Evolutionary conservation across 169 alveolate species (phyloP), one percentile per base, ranked within the genome.

Genomic region (Cryptosporidium ubiquitum): DNA sequence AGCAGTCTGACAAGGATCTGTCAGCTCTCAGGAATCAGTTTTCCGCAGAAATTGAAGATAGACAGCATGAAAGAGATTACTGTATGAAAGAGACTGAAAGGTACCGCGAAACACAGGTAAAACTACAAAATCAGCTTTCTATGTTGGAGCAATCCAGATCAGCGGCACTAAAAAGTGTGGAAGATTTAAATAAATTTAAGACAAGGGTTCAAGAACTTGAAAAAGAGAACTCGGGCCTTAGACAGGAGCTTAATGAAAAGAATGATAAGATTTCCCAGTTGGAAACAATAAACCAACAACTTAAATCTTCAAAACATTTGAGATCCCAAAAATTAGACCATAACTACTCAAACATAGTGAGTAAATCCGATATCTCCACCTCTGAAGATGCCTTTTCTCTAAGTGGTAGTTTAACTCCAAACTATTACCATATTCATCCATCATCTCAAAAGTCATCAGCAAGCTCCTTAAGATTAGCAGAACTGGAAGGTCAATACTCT

Each of bases 41-140:
- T 64, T 79, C 89, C 7, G 89, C 89, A 16, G 89, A 79, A 29
- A 58, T 79, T 44, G 89, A 79, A 37, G 89, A 79, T 61, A 79
- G 89, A 29, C 89, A 79, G 6, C 89, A 79, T 33, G 89, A 79
- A 42, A 79, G 89, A 61, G 89, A 58, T 26, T 79, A 79, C 37
- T 79, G 74, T 47, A 79, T 79, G 74, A 79, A 79, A 26, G 89
- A 79, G 37, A 79, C 75, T 2, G 89, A 79, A 64, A 79, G 89
- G 68, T 60, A 79, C 33, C 51, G 89, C 18, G 89, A 79, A 47
- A 31, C 75, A 9, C 89, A 79, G 23, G 49, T 31, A 5, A 79
- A 79, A 47, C 66, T 79, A 4, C 89, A 79, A 31, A 44, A 35
- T 23, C 75, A 79, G 44, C 71, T 79, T 26, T 20, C 89, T 6